Evolutionary conservation across 2,329 filamentous ascomycete genomes (phyloP).

Genomic region (Aspergillus aculeatinus): DNA sequence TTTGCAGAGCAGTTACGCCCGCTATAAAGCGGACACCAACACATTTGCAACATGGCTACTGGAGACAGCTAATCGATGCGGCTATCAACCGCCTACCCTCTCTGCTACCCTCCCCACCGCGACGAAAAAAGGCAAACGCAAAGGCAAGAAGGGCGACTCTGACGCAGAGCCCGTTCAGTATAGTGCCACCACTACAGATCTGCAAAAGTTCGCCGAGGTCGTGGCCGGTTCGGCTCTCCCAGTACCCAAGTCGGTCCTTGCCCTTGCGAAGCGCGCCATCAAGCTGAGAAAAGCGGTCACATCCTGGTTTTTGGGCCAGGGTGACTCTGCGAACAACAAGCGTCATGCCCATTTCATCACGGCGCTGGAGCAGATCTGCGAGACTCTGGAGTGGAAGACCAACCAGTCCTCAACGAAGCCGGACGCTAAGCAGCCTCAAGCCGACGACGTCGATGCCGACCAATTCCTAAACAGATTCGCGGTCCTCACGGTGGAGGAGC

Average conservation of each 20-base stretch:
- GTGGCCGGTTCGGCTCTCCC: conserved; percentile 23
- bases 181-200: conserved; percentile 23
- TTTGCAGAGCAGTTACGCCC: conserved; percentile 26
- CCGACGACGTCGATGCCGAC: conserved; percentile 14
- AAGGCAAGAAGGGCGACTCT: conserved; percentile 16
- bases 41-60: conserved; percentile 31
- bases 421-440: conserved; percentile 16
- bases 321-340: conserved; percentile 20
- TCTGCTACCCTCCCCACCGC: conserved; percentile 5
- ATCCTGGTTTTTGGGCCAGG: conserved; percentile 28
- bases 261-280: conserved; percentile 28
- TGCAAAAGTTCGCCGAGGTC: conserved; percentile 24
- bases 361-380: conserved; percentile 26
- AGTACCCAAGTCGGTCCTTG: conserved; percentile 22
- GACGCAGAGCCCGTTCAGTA: conserved; percentile 21
- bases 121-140: conserved; percentile 12
- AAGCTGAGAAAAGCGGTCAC: conserved; percentile 29
- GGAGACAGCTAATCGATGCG: conserved; percentile 26
- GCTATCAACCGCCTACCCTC: conserved; percentile 20
- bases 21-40: conserved; percentile 31
- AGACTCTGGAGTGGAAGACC: conserved; percentile 25
- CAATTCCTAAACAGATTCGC: conserved; percentile 28
- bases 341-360: conserved; percentile 29
- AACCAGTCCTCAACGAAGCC: conserved; percentile 16
- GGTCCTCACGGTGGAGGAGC: conserved; percentile 29